Evolutionary conservation across 345 rosid species (phyloP).

Genomic region (Pugionium cornutum): DNA sequence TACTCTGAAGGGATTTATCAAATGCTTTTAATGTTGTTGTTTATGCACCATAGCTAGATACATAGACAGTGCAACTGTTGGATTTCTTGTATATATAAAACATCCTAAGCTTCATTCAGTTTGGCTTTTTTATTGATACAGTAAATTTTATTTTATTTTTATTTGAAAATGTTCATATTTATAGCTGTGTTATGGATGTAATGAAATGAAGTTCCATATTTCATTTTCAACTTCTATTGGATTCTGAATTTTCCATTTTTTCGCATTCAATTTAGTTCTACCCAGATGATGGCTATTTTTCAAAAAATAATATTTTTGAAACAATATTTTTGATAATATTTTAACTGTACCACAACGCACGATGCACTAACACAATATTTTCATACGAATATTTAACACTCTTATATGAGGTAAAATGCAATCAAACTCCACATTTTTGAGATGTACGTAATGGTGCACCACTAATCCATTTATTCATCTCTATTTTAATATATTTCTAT

Average conservation of each 20-base stretch:
- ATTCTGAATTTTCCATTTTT: neutral
- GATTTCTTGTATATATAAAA: constrained; percentile 28
- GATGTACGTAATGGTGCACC: no score
- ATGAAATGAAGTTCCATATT: constrained; percentile 22
- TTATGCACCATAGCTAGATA: constrained; percentile 28
- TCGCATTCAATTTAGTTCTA: neutral
- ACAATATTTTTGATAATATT: no score
- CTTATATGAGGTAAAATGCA: no score
- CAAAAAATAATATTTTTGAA: no score
- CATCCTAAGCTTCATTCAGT: constrained; percentile 26
- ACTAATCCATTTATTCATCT: no score
- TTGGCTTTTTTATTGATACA: constrained; percentile 17
- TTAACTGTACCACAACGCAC: no score
- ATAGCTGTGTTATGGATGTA: constrained; percentile 20
- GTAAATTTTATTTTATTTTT: constrained; percentile 22
- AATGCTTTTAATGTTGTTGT: constrained; percentile 30
- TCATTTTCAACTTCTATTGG: neutral
- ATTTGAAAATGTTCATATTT: constrained; percentile 6
- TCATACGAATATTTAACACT: no score
- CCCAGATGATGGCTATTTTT: no score
- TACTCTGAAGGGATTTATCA: constrained; percentile 31
- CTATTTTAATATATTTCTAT: no score
- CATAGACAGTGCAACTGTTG: constrained; percentile 22
- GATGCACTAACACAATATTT: no score
- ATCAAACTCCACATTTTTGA: no score